Evolutionary conservation across 805 yeast species (phyloP).

Genomic region (Cyberlindnera saturnus): DNA sequence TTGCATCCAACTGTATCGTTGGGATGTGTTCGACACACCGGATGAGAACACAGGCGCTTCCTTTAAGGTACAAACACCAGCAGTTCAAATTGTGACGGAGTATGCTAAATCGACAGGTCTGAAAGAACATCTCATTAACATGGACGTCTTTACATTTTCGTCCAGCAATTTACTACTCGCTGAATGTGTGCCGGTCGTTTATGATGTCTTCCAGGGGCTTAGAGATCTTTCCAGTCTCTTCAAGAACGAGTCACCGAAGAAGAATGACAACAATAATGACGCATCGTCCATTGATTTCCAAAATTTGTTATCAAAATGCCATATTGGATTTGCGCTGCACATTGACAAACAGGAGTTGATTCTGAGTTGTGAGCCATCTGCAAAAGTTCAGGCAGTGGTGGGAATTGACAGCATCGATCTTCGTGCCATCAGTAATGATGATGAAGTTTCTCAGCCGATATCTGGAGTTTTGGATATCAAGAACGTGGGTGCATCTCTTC

Average conservation of each 20-base stretch:
- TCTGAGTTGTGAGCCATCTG: slow-evolving; percentile 89
- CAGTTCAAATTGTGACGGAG: slow-evolving; percentile 50
- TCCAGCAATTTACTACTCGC: slow-evolving; percentile 70
- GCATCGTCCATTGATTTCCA: slow-evolving; percentile 30
- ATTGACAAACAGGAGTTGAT: slow-evolving; percentile 71
- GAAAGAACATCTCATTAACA: slow-evolving; percentile 39
- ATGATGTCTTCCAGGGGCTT: slow-evolving; percentile 48
- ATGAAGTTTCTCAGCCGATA: slow-evolving; percentile 34
- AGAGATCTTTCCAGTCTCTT: slow-evolving; percentile 39
- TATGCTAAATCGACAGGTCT: slow-evolving; percentile 38
- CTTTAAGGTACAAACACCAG: slow-evolving; percentile 68
- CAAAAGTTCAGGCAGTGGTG: slow-evolving; percentile 83
- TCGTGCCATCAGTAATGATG: slow-evolving; percentile 45
- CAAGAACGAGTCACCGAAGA: slow-evolving; percentile 2
- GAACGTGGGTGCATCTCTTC: slow-evolving; percentile 65
- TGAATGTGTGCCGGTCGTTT: slow-evolving; percentile 70
- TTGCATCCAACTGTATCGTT: slow-evolving; percentile 36
- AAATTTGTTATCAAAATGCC: slow-evolving; percentile 46
- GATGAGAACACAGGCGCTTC: slow-evolving; percentile 34
- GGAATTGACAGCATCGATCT: slow-evolving; percentile 65
- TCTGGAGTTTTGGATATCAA: slow-evolving; percentile 42
- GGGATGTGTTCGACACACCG: slow-evolving; percentile 34
- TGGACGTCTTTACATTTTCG: slow-evolving; percentile 55
- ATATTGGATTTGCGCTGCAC: slow-evolving; percentile 54
- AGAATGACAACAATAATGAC: background rate